Evolutionary conservation across 2,329 filamentous ascomycete species (phyloP).

Genomic region (Scedosporium aurantiacum): DNA sequence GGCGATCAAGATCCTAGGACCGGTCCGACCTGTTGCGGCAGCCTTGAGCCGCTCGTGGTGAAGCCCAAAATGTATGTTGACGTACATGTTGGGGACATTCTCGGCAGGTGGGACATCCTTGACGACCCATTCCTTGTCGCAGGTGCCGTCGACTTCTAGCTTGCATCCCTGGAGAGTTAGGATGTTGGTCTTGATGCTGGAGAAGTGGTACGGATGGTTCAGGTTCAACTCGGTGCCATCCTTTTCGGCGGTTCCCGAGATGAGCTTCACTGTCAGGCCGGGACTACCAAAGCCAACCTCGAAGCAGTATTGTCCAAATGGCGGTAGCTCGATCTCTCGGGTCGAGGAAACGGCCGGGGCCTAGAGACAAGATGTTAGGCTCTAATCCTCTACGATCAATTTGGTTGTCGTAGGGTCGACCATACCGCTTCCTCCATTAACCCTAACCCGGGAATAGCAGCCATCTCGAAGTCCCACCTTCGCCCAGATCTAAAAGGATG

Average conservation of each 20-base stretch:
- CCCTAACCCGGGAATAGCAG: constrained; percentile 1
- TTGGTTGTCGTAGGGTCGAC: background rate
- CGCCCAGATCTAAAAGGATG: background rate
- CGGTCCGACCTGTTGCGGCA: constrained; percentile 35
- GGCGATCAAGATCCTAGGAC: constrained; percentile 75
- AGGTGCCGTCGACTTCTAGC: constrained; percentile 60
- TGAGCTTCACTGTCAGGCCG: constrained; percentile 44
- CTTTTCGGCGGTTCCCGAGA: constrained; percentile 77
- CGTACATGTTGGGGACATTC: constrained; percentile 67
- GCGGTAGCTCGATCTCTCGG: constrained; percentile 2
- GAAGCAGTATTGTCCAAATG: constrained; percentile 59
- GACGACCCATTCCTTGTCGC: constrained; percentile 43
- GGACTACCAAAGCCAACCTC: constrained; percentile 44
- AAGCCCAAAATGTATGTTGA: constrained; percentile 82
- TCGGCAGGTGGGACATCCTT: constrained; percentile 60
- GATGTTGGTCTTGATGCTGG: constrained; percentile 73
- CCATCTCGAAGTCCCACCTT: background rate
- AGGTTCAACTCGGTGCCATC: constrained; percentile 89
- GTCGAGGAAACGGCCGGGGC: background rate
- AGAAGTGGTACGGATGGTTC: constrained; percentile 70
- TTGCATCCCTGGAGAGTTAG: constrained; percentile 87
- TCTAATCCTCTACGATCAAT: background rate
- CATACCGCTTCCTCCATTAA: constrained; percentile 1
- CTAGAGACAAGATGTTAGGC: background rate
- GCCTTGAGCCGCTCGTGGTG: constrained; percentile 59